Evolutionary conservation across 805 yeast genomes (phyloP).

Genomic region (Zygosaccharomyces rouxii): DNA sequence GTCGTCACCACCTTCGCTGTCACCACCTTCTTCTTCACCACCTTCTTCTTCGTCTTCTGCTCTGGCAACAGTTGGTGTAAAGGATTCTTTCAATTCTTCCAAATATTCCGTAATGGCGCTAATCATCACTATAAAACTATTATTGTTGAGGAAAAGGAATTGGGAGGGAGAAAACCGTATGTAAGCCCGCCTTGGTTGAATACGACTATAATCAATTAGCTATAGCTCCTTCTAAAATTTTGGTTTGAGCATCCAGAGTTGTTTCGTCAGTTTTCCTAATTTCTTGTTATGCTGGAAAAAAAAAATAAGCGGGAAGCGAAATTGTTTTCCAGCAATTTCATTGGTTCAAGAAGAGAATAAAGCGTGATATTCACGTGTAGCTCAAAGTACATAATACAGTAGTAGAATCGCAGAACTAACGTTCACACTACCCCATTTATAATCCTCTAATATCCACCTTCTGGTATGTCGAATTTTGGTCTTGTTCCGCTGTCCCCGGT

Average conservation of each 20-base stretch:
- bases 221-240: neutral
- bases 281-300: constrained; percentile 1
- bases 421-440: too few species aligned
- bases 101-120: constrained; percentile 38
- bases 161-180: neutral
- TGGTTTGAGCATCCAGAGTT: neutral
- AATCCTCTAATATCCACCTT: too few species aligned
- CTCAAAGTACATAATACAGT: neutral
- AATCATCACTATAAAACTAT: constrained; percentile 31
- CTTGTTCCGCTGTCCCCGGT: too few species aligned
- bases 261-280: neutral
- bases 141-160: constrained; percentile 5
- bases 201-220: neutral
- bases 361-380: constrained; percentile 3
- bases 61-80: constrained; percentile 73
- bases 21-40: constrained; percentile 14
- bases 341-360: constrained; percentile 1
- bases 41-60: constrained; percentile 53
- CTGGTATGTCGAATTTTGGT: too few species aligned
- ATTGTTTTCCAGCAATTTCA: constrained; percentile 7
- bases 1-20: constrained; percentile 33
- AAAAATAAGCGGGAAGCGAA: constrained; percentile 4
- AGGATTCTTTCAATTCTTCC: constrained; percentile 71
- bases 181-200: neutral
- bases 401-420: neutral